phyloP scores from a whole-genome alignment of 2,329 filamentous ascomycete species.

The Talaromyces sp. region DNA sequence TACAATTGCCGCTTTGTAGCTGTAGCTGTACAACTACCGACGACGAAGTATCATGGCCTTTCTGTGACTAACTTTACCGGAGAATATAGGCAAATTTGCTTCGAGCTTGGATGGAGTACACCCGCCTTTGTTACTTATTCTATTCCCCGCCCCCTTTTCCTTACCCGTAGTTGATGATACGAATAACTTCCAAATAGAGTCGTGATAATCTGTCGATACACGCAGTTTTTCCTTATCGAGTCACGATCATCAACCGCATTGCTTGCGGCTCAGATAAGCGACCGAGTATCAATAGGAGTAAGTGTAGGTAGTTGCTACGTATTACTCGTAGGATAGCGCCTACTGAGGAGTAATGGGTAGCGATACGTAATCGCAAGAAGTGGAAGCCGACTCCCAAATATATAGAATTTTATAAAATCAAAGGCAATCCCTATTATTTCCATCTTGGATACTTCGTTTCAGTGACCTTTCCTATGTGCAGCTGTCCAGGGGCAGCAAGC shows the following conservation, averaged over 20 bases:
- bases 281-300: background rate
- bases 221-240: background rate
- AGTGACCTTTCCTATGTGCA: background rate
- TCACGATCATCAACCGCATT: background rate
- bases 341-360: background rate
- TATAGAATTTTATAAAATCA: background rate
- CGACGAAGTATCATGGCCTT: background rate
- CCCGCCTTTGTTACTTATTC: background rate
- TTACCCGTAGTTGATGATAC: background rate
- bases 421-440: background rate
- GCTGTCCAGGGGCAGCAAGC: background rate
- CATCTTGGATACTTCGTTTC: too few species aligned
- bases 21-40: background rate
- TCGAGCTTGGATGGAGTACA: background rate
- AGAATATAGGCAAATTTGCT: background rate
- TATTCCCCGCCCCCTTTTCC: conserved; percentile 3
- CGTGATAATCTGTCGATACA: background rate
- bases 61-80: background rate
- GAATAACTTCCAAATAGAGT: background rate
- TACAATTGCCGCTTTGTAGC: background rate
- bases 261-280: background rate
- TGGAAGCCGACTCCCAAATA: too few species aligned
- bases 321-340: background rate
- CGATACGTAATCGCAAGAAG: background rate
- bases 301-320: background rate